Evolutionary conservation across 345 rosid genomes (phyloP).

Genomic region (Balakata baccata): DNA sequence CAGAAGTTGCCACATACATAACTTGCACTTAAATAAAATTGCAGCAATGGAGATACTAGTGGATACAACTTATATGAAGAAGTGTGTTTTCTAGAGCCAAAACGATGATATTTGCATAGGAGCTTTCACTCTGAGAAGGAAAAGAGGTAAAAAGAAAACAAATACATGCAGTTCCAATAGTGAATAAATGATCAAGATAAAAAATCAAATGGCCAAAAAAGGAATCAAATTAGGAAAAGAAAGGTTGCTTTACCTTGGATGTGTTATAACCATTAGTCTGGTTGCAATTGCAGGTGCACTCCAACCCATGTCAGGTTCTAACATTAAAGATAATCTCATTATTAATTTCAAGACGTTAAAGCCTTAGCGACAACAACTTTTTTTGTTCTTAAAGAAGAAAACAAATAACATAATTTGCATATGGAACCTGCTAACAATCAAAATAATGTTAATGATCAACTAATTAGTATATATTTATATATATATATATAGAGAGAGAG

Average conservation of each 20-base stretch:
- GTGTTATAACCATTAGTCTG: conserved; percentile 76
- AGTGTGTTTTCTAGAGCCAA: conserved; percentile 75
- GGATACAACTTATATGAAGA: conserved; percentile 63
- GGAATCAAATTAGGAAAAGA: neutral
- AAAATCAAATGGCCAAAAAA: conserved; percentile 8
- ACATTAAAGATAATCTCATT: conserved; percentile 66
- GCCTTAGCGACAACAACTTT: conserved; percentile 73
- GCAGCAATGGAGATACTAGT: neutral
- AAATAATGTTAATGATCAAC: too few relatives aligned
- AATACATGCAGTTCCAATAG: neutral
- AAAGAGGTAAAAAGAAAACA: conserved; percentile 9
- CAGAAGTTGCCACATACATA: neutral
- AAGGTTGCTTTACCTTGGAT: conserved; percentile 53
- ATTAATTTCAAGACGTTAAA: conserved; percentile 72
- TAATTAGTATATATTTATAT: too few relatives aligned
- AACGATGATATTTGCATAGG: conserved; percentile 65
- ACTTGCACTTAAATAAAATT: conserved; percentile 3
- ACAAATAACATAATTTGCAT: too few relatives aligned
- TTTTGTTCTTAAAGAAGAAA: conserved; percentile 85
- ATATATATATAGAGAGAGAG: too few relatives aligned
- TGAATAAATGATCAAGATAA: conserved; percentile 1
- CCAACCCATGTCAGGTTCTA: conserved; percentile 89
- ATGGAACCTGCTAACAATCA: conserved; percentile 77
- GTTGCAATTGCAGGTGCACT: conserved; percentile 83
- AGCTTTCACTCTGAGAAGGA: conserved; percentile 55